These are phyloP conservation scores for Plasmodium vivax DNA, from an alignment of 169 alveolate genomes.

Conservation along the genomic window DNA sequence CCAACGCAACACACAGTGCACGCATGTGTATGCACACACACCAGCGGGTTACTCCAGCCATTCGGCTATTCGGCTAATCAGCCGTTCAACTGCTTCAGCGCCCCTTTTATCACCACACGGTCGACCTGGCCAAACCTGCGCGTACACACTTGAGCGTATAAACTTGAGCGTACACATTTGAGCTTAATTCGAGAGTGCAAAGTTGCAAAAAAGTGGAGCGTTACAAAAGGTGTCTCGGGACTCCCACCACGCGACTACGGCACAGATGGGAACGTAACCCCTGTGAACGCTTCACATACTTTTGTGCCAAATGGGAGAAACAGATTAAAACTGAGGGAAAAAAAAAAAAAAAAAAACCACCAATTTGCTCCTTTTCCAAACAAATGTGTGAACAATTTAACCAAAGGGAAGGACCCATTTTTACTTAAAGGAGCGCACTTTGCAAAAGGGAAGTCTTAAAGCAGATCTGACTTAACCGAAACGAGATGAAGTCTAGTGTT, in stretches of 20 bases:
- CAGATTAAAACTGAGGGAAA: background rate
- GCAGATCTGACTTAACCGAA: background rate
- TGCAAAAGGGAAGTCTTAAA: background rate
- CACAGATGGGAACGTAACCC: background rate
- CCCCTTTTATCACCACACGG: background rate
- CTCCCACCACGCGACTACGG: background rate
- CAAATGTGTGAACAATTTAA: background rate
- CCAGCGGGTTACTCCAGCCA: background rate
- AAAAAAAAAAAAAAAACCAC: background rate
- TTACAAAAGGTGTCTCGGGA: background rate
- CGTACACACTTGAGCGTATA: background rate
- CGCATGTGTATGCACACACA: background rate
- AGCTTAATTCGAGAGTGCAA: background rate
- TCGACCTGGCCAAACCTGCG: background rate
- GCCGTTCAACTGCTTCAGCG: no score
- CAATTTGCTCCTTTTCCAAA: background rate
- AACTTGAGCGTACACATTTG: background rate
- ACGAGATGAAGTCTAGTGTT: background rate
- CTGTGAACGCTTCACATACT: background rate
- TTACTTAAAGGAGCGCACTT: background rate
- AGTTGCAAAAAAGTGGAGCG: background rate
- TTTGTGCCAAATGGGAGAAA: background rate
- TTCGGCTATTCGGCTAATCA: background rate
- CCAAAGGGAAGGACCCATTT: background rate
- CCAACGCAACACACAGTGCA: background rate